phyloP scores from a whole-genome alignment of 129 eudicot species.

The carrot (Daucus carota) region DH1_v3.0 NC_030382.2:29330501-29331000 shows the following conservation, averaged over 20 bases:
- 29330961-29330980: too few species aligned
- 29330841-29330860: not conserved
- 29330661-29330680: constrained; percentile 82
- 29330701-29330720: constrained; percentile 77
- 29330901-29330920: not conserved
- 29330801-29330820: not conserved
- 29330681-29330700: constrained; percentile 82
- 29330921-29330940: too few species aligned
- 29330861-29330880: not conserved
- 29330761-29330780: constrained; percentile 69
- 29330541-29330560: not conserved
- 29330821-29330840: not conserved
- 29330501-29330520: not conserved
- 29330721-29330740: constrained; percentile 81
- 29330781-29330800: constrained; percentile 73
- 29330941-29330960: too few species aligned
- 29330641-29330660: constrained; percentile 37
- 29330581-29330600: constrained; percentile 74
- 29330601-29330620: constrained; percentile 65
- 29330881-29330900: not conserved
- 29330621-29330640: constrained; percentile 30
- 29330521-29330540: too few species aligned
- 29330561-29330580: constrained; percentile 92
- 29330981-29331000: too few species aligned
- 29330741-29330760: constrained; percentile 74